Base-by-base conservation (phyloP, 257 asterid species). In the Perilla frutescens region DNA sequence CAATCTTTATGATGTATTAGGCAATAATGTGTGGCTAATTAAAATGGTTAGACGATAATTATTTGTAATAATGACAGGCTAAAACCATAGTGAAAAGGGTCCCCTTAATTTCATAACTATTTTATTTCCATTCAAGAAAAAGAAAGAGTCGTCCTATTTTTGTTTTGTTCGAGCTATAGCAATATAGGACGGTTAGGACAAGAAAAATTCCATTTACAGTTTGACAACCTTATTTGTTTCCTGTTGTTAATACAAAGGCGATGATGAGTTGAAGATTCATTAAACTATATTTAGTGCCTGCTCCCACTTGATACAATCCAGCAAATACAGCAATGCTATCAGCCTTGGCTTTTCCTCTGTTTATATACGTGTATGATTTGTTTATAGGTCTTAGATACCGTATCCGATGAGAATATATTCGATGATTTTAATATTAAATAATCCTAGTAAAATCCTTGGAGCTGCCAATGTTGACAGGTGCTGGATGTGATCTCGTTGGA, bases 401-500 rank as follows among this genome's bases (percentile, higher is more conserved):
- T 73, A 79, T 51, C 66, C 58, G 49, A 55, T 47, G 61, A 68
- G 71, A 36, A 63, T 79, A 79, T 39, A 40, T 65, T 66, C 47
- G 4, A 72, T 15, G 15, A 40, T 29, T 59, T 39, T 48, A 3
- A 29, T 36, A 58, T n/a, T 76, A 60, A 60, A 44, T 1, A 66
- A 71, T 14, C 3, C 32, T 8, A 40, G 40, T 39, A 37, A 55
- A 68, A 12, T 6, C 5, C 34, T 5, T 51, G 57, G 54, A 50
- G 36, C 53, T 50, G 12, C 7, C 8, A 14, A 14, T 59, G 62
- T 12, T 44, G 48, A 68, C 83, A 93, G 98, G 88, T 91, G 15
- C 61, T 93, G 82, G 92, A 86, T 71, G 84, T 89, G 37, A 84
- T 91, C 9, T 71, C 62, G 60, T 11, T 72, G 71, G 87, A 84